These are phyloP conservation scores for Petunia hybrid DNA, from an alignment of 305 asterid genomes.

Conservation along the genomic window DNA sequence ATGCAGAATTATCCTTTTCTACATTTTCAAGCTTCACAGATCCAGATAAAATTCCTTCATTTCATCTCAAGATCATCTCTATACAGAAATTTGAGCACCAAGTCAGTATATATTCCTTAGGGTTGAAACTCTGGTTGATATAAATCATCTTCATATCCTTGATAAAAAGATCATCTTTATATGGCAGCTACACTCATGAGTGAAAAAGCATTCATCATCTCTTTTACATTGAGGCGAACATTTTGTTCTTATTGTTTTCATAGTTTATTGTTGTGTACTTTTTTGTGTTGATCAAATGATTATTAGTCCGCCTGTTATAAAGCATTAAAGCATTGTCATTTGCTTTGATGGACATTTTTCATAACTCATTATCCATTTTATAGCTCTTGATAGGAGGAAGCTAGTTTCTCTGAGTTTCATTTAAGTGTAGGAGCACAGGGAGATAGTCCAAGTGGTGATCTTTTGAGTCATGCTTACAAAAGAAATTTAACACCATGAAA, in stretches of 20 bases:
- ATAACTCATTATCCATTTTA: not conserved
- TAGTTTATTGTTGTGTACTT: not conserved
- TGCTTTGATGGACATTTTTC: not conserved
- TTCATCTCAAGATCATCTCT: not conserved
- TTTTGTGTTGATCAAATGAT: not conserved
- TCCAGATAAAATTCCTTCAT: not conserved
- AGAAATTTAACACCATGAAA: not conserved
- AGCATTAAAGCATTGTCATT: not conserved
- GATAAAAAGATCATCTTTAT: not conserved
- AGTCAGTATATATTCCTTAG: not conserved
- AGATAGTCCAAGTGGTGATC: not conserved
- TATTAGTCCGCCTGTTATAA: not conserved
- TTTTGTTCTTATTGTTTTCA: not conserved
- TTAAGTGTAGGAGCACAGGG: not conserved
- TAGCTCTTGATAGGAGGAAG: not conserved
- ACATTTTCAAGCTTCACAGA: not conserved
- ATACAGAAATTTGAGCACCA: not conserved
- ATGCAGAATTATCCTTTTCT: not conserved
- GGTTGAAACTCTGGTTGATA: slow-evolving; percentile 5
- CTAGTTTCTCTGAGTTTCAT: slow-evolving; percentile 6
- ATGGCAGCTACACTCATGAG: not conserved
- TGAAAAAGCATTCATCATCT: slow-evolving; percentile 7
- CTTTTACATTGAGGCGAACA: slow-evolving; percentile 4
- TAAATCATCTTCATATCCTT: slow-evolving; percentile 13
- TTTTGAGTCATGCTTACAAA: not conserved